Evolutionary conservation across 2,329 filamentous ascomycete genomes (phyloP), one percentile per base, ranked within the genome.

Genomic region (Stagonosporopsis rhizophila): DNA sequence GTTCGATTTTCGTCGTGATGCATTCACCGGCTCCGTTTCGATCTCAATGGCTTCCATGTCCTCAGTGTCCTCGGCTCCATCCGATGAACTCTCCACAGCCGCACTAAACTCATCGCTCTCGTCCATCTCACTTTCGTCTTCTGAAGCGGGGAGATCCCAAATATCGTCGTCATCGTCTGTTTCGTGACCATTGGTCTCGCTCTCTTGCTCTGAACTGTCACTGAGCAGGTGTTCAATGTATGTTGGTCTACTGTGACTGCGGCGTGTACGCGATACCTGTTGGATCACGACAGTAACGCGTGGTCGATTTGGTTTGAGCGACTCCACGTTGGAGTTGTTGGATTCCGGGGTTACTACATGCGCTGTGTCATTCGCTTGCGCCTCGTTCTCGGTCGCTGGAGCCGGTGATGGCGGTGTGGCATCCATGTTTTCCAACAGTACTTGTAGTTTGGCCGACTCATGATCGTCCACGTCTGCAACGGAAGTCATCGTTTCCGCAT

Each of bases 161-260:
- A 28, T n/a, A 7, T 64, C 54, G 2, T 60, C 30, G 22, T 58
- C 40, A 1, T 50, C 52, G 14, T 34, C 20, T 17, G 44, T 47
- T 7, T n/a, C n/a, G 8, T 32, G 2, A 12, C 14, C 19, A n/a
- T 51, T 47, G 6, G 19, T 17, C 15, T 35, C 39, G 4, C 8
- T 11, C 11, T 46, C 50, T 39, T 50, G 30, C 11, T 64, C 53
- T 3, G 49, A 60, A 2, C 35, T 19, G 6, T 58, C 48, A 7
- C 56, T 49, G 4, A 40, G 22, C 3, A 22, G n/a, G 2, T 44
- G 12, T 30, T 62, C 60, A 20, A 60, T 46, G 23, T 66, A 67
- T 0, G 66, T 67, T 0, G 62, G 58, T 6, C 56, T 56, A 6
- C 20, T n/a, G 2, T 42, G 41, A 32, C 52, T 50, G 12, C 62